Base-by-base conservation (phyloP, 2,329 filamentous ascomycete species). In the Neodidymelliopsis sp. region DNA sequence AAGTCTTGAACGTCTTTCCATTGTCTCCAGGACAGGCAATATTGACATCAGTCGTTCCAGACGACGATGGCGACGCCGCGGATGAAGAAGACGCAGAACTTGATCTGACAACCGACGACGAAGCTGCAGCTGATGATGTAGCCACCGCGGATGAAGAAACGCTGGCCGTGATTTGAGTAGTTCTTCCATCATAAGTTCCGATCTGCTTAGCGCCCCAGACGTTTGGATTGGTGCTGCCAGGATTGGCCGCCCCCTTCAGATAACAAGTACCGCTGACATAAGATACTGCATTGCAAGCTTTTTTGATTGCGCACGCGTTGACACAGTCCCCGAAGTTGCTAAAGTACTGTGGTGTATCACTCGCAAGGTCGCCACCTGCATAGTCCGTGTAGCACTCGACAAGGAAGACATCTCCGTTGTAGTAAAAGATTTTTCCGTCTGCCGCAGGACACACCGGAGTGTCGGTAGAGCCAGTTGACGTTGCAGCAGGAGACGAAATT, bases 341-440 rank as follows among this genome's bases (percentile, higher is more conserved):
- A 9, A 15, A 29, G 28, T 13, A 29, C 13, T 29, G 7, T 4
- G 28, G 12, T 15, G 28, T 29, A n/a, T n/a, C 28, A 12, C 31
- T 16, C 3, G 40, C 15, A 1, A 56, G 23, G 22, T 56, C 49
- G 16, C 33, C 23, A 4, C 35, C 45, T 20, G 11, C 15, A 6
- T 49, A 44, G 30, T 60, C 56, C 11, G 42, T 29, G n/a, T 38
- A 25, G 22, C 57, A 60, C 27, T 54, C 29, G 20, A 59, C 46
- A n/a, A 44, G 11, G 29, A 51, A 56, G 18, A 19, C 15, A 23
- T 31, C 44, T 9, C 29, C 36, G 9, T 19, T 33, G 10, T 30
- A 41, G 10, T 16, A 28, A 12, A 57, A 34, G 2, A 28, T 38
- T 2, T 31, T n/a, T 4, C 34, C 29, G 13, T 60, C 37, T 15